Base-by-base conservation (phyloP, 495 filamentous ascomycete species). In the Aspergillus haitiensis region DNA sequence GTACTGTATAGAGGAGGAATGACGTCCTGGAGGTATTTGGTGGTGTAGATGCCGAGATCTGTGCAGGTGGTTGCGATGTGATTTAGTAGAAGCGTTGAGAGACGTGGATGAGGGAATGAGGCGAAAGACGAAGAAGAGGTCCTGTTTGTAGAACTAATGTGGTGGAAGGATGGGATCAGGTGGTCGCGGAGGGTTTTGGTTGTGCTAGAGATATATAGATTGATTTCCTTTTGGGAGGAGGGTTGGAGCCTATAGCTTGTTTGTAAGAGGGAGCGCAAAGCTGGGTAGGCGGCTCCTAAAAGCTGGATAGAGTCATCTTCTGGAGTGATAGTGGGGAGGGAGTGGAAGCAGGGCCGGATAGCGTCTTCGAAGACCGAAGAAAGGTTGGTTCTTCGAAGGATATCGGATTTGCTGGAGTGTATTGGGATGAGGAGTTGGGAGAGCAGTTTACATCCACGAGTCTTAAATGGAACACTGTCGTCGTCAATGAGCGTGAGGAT, bases 401-500 rank as follows among this genome's bases (percentile, higher is more conserved):
- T 79, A 32, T 71, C 67, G 6, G 76, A 75, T 54, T 70, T 69
- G 62, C 69, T 64, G 3, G 82, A 72, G 42, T 65, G 64, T 39
- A 88, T 79, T 12, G 85, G 82, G 7, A 73, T 71, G 21, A 97
- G 81, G 46, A 97, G 83, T 0, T 73, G 58, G 6, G 67, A 67
- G 2, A 94, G 72, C 4, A 92, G 71, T 3, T 66, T 61, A 37
- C 91, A 87, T 11, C 88, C 92, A 7, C 72, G 76, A 1, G 75
- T 67, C 56, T 90, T 88, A 65, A 85, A 75, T 0, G 70, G 44
- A 1, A 81, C 72, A 46, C 79, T 74, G 12, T 77, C 67, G 67
- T 93, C 88, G 69, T 98, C 94, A 52, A 91, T 78, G 2, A 98
- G 77, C 5, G 87, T 84, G 3, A 98, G 81, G 0, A 97, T 76